Base-by-base conservation (phyloP, 495 filamentous ascomycete species). In the Lepidopterella palustris region DNA sequence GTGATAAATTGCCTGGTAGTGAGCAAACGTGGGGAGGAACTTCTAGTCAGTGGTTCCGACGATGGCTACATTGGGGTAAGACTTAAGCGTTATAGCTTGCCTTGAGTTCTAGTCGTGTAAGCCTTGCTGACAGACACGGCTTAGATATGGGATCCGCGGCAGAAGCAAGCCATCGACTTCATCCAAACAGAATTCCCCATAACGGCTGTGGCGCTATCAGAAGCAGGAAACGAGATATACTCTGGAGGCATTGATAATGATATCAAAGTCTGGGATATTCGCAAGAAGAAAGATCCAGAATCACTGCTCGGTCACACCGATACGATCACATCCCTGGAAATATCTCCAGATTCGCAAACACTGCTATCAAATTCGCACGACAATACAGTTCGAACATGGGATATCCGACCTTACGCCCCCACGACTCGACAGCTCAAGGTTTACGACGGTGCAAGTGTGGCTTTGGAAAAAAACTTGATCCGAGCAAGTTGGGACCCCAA, bases 211-310 rank as follows among this genome's bases (percentile, higher is more conserved):
- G 90, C 92, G 3, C 72, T 97, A 5, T 86, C 91, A 4, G 92
- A 96, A 73, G 89, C 90, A 18, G 93, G 92, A 15, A 96, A 93
- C 70, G 95, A 99, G 74, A 81, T 99, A 5, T 99, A 91, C 71
- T 91, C 87, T 18, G 93, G 93, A 32, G 88, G 91, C 9, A 97
- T 99, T 57, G 93, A 97, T 71, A 96, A 97, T 64, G 90, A 95
- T 58, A 95, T 99, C 70, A 91, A 95, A 69, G 89, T 93, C 5
- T 99, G 92, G 90, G 95, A 99, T 74, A 72, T 97, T 59, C 84
- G 95, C 62, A 97, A 96, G 75, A 89, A 92, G 70, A 83, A 83
- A 0, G 81, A 96, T 0, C 83, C 87, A 8, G 96, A 96, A 69
- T 84, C 88, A 2, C 86, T 99, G 81, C 65, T 87, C 8, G 93